A percentile compares a stretch with the other conserved stretches of the same genome.
These are phyloP conservation scores for Diaporthe caulivora DNA, from an alignment of 2,329 filamentous ascomycete species.

Conservation along the genomic window DNA sequence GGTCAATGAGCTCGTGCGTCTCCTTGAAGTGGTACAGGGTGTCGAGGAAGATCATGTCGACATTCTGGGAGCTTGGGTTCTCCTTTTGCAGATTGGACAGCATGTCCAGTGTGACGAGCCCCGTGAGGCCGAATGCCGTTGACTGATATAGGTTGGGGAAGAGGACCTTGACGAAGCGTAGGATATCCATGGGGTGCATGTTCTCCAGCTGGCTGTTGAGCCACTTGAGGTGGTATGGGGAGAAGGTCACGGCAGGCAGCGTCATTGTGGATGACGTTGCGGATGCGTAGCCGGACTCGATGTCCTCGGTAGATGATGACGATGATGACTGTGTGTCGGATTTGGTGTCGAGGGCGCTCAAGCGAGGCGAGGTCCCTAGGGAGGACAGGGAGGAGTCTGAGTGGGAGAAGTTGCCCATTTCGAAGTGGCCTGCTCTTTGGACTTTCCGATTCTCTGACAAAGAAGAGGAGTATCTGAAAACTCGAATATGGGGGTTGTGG, in stretches of 20 bases:
- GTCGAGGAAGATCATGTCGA: slow-evolving; percentile 84
- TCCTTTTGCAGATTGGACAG: slow-evolving; percentile 78
- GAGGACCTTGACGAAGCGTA: slow-evolving; percentile 91
- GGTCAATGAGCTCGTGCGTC: slow-evolving; percentile 80
- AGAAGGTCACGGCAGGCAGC: slow-evolving; percentile 86
- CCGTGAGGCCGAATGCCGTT: slow-evolving; percentile 85
- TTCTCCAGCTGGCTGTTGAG: slow-evolving; percentile 90
- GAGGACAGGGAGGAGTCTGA: slow-evolving; percentile 51
- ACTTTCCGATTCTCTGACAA: slow-evolving; percentile 5
- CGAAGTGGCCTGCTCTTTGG: background rate
- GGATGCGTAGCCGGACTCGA: slow-evolving; percentile 90
- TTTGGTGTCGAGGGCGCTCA: slow-evolving; percentile 52
- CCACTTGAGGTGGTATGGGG: slow-evolving; percentile 87
- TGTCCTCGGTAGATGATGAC: slow-evolving; percentile 50
- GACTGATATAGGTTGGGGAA: slow-evolving; percentile 92
- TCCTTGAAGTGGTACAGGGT: slow-evolving; percentile 86
- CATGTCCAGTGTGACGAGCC: slow-evolving; percentile 87
- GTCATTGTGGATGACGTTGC: slow-evolving; percentile 69
- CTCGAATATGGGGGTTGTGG: slow-evolving; percentile 23
- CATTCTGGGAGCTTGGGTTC: slow-evolving; percentile 61
- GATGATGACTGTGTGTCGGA: slow-evolving; percentile 51
- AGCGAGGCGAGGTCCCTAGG: slow-evolving; percentile 53
- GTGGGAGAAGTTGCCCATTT: slow-evolving; percentile 37
- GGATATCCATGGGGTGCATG: slow-evolving; percentile 89
- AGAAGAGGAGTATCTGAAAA: slow-evolving; percentile 20